Evolutionary conservation across 345 rosid species (phyloP).

Genomic region (Noccaea bulbosa): DNA sequence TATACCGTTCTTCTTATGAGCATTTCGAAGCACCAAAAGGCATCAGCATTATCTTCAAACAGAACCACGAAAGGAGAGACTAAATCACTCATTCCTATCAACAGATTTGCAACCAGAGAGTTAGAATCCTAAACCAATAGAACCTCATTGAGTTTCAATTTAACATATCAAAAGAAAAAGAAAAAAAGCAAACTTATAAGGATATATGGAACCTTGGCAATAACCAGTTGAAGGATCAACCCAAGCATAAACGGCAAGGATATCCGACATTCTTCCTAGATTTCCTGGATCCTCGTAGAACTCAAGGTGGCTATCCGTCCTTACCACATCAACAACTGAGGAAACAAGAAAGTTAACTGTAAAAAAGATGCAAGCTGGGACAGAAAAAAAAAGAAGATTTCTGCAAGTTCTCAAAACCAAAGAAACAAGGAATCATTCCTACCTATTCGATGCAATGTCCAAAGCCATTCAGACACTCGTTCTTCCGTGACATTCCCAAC

Average conservation of each 20-base stretch:
- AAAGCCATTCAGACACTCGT: conserved; percentile 88
- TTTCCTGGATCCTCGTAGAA: conserved; percentile 83
- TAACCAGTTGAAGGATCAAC: conserved; percentile 95
- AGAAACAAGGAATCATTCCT: conserved; percentile 24
- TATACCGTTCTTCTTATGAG: conserved; percentile 90
- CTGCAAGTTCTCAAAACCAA: conserved; percentile 17
- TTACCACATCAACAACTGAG: conserved; percentile 92
- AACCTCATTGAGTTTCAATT: background rate
- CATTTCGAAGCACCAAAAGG: conserved; percentile 99
- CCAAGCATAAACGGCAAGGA: conserved; percentile 97
- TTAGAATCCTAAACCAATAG: conserved; percentile 27
- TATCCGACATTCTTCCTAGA: conserved; percentile 92
- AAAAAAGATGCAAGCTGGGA: conserved; percentile 7
- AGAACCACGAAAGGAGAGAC: conserved; percentile 91
- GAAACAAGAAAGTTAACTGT: conserved; percentile 34
- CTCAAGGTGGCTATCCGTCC: conserved; percentile 93
- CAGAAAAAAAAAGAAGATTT: background rate
- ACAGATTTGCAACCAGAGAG: conserved; percentile 38
- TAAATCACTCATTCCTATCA: conserved; percentile 92
- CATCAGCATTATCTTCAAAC: conserved; percentile 91
- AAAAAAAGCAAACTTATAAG: background rate
- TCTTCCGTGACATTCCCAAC: conserved; percentile 54
- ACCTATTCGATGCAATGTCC: conserved; percentile 95
- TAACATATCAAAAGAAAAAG: background rate
- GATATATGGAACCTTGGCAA: conserved; percentile 74